Evolutionary conservation across 768 basidiomycete genomes (phyloP).

Genomic region (Agaricus subrufescens): DNA sequence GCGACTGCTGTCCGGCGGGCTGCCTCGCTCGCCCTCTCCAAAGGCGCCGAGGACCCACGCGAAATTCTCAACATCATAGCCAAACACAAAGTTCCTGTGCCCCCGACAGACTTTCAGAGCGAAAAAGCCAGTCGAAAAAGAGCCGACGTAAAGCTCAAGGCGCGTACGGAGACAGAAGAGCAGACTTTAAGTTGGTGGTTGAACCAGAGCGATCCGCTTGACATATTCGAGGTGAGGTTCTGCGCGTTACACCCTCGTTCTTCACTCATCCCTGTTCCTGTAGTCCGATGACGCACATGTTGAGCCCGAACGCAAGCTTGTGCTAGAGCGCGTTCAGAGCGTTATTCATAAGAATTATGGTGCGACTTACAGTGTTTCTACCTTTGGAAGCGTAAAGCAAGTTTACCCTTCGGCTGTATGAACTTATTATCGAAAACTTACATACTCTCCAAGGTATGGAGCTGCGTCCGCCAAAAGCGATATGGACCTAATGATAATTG

Average conservation of each 20-base stretch:
- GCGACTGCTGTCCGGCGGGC: background rate
- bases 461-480: constrained; percentile 37
- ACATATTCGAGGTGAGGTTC: background rate
- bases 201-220: background rate
- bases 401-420: background rate
- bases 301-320: background rate
- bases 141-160: background rate
- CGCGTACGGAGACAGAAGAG: background rate
- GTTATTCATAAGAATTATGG: constrained; percentile 27
- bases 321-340: constrained; percentile 15
- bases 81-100: background rate
- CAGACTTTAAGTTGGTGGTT: background rate
- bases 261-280: background rate
- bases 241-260: too few species aligned
- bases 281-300: background rate
- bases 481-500: constrained; percentile 48
- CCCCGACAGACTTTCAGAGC: background rate
- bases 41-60: background rate
- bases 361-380: constrained; percentile 24
- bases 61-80: background rate
- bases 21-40: background rate
- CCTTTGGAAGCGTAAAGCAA: constrained; percentile 45
- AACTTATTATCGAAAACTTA: background rate
- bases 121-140: background rate
- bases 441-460: constrained; percentile 30